Evolutionary conservation across 2,329 filamentous ascomycete genomes (phyloP).

Genomic region (Karstenula rhodostoma): DNA sequence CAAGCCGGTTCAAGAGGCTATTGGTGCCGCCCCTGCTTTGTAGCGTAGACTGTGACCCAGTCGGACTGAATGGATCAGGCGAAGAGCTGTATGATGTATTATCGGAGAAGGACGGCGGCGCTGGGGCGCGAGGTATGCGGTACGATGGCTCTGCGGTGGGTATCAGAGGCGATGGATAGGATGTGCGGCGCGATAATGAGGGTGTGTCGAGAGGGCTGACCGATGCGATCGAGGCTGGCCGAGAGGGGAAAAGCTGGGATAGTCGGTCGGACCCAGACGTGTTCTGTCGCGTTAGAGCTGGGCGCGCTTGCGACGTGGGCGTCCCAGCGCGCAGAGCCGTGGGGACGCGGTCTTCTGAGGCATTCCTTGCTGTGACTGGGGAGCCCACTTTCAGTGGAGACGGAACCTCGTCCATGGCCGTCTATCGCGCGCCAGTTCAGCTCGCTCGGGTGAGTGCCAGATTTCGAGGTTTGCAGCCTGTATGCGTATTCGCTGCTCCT

Average conservation of each 20-base stretch:
- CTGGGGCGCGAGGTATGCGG: conserved; percentile 39
- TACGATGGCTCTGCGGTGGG: conserved; percentile 40
- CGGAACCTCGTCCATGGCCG: conserved; percentile 39
- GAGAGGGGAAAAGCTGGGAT: conserved; percentile 49
- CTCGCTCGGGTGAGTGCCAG: neutral
- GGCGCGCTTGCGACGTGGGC: conserved; percentile 28
- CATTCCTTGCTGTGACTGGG: conserved; percentile 28
- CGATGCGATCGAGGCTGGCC: conserved; percentile 38
- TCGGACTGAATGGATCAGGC: conserved; percentile 29
- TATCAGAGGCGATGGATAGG: conserved; percentile 40
- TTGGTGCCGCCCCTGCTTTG: conserved; percentile 36
- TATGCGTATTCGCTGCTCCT: neutral
- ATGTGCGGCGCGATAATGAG: conserved; percentile 35
- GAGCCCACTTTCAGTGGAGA: conserved; percentile 42
- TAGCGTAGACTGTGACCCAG: conserved; percentile 25
- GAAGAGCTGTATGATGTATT: conserved; percentile 41
- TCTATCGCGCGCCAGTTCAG: neutral
- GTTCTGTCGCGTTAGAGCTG: conserved; percentile 35
- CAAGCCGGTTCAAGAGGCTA: conserved; percentile 41
- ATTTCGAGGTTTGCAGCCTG: neutral
- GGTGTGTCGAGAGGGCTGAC: conserved; percentile 28
- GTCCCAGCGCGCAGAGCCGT: conserved; percentile 37
- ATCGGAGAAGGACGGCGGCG: conserved; percentile 41
- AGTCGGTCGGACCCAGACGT: conserved; percentile 45
- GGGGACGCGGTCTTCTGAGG: conserved; percentile 34